phyloP scores from a whole-genome alignment of 768 basidiomycete species.

The Pisolithus tinctorius region DNA sequence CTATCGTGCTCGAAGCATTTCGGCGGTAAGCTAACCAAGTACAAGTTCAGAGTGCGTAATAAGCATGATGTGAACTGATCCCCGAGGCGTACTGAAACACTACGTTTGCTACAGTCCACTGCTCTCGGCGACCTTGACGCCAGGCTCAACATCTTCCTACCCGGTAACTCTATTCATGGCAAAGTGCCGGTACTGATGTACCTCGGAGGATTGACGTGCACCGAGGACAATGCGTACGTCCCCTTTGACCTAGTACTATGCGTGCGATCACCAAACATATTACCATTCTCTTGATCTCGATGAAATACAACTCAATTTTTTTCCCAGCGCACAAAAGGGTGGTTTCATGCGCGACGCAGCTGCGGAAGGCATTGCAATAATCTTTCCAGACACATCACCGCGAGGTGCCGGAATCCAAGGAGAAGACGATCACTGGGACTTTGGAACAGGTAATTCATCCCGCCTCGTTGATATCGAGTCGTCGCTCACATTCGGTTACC shows the following conservation, averaged over 20 bases:
- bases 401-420: constrained; percentile 83
- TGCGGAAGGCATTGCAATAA: constrained; percentile 77
- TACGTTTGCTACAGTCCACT: constrained; percentile 43
- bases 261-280: no score
- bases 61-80: constrained; percentile 4
- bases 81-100: background rate
- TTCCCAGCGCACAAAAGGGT: constrained; percentile 81
- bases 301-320: background rate
- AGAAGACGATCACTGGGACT: constrained; percentile 81
- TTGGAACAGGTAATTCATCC: constrained; percentile 61
- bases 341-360: constrained; percentile 83
- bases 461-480: background rate
- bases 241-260: background rate
- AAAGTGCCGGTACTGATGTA: constrained; percentile 73
- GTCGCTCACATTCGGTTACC: no score
- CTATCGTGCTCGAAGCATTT: constrained; percentile 75
- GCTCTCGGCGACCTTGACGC: constrained; percentile 64
- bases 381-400: constrained; percentile 93
- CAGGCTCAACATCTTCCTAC: constrained; percentile 87
- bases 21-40: constrained; percentile 77
- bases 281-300: background rate
- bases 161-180: constrained; percentile 49
- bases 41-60: constrained; percentile 64
- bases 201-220: constrained; percentile 85
- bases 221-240: constrained; percentile 84